Conservation (phyloP, 2,329 filamentous ascomycete species). For the Fusarium mundagurra region DNA sequence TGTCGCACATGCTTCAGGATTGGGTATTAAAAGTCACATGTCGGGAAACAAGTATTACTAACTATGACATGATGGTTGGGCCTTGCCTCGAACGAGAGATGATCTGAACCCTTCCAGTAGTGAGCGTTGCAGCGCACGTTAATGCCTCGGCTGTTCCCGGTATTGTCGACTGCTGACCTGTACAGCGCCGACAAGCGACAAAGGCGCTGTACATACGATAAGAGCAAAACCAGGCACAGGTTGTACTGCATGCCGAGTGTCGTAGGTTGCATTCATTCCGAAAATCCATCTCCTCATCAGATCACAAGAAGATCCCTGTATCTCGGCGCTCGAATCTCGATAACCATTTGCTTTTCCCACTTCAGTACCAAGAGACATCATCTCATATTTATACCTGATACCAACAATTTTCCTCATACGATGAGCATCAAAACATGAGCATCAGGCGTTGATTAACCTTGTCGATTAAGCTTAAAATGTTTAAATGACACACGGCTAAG, state of each 20-base stretch:
- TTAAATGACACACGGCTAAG: constrained; percentile 6
- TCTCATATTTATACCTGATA: not conserved
- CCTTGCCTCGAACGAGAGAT: not conserved
- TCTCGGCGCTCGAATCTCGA: not conserved
- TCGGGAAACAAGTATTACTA: not conserved
- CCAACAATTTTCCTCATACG: not conserved
- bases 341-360: not conserved
- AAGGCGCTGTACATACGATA: not conserved
- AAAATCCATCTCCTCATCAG: not conserved
- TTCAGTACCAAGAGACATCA: not conserved
- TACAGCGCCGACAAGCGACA: not conserved
- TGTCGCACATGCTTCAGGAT: not conserved
- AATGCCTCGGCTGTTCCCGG: constrained; percentile 8
- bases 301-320: not conserved
- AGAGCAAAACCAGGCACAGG: not conserved
- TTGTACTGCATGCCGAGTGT: not conserved
- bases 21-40: not conserved
- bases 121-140: not conserved
- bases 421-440: not conserved
- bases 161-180: not conserved
- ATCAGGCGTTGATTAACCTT: constrained; percentile 14
- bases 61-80: not conserved
- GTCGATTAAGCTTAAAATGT: constrained; percentile 25
- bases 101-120: not conserved
- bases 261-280: constrained; percentile 3